Evolutionary conservation across 371 early-diverging fungal genomes (phyloP).

Genomic region (Mortierella sp.): DNA sequence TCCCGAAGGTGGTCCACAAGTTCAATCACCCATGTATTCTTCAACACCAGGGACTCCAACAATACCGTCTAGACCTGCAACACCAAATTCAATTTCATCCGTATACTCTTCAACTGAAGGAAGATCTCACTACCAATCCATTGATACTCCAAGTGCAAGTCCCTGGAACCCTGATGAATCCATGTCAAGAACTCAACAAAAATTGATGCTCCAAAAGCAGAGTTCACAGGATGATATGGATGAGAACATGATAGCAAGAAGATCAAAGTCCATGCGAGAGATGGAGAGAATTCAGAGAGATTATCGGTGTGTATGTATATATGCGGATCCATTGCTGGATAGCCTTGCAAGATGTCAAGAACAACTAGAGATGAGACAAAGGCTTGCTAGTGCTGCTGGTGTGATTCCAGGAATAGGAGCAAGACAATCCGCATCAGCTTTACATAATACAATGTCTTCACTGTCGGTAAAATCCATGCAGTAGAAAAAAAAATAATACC

Average conservation of each 20-base stretch:
- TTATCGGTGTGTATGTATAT: slow-evolving; percentile 30
- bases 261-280: slow-evolving; percentile 19
- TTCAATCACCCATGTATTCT: neutral
- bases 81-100: neutral
- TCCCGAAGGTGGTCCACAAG: neutral
- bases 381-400: too few species aligned
- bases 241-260: slow-evolving; percentile 25
- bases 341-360: slow-evolving; percentile 32
- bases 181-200: slow-evolving; percentile 50
- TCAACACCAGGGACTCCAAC: neutral
- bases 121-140: neutral
- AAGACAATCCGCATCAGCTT: neutral
- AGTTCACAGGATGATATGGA: slow-evolving; percentile 35
- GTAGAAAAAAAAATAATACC: too few species aligned
- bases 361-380: too few species aligned
- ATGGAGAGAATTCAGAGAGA: slow-evolving; percentile 46
- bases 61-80: neutral
- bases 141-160: neutral
- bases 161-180: slow-evolving; percentile 21
- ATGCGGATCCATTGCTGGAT: slow-evolving; percentile 33
- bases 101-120: slow-evolving; percentile 4
- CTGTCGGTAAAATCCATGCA: too few species aligned
- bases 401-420: too few species aligned
- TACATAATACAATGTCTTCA: too few species aligned
- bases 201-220: slow-evolving; percentile 34